Evolutionary conservation across 73 alveolate genomes (phyloP), one percentile per base, ranked within the genome.

Genomic region (Tetrahymena thermophila): DNA sequence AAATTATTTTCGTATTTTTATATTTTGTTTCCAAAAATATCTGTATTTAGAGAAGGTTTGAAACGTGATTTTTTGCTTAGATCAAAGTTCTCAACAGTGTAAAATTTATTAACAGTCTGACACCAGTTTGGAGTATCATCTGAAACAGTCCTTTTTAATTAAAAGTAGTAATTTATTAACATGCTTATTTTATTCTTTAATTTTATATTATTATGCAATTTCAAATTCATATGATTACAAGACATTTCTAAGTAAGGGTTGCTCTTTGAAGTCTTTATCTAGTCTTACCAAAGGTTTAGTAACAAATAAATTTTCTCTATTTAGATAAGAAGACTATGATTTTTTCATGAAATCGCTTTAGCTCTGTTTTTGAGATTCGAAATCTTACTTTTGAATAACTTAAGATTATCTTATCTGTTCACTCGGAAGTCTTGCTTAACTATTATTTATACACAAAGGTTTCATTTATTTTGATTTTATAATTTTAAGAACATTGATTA

Each of bases 51-150:
- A 31, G 94, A 95, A 85, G 83, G 35, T 89, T 95, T 55, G 21
- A 85, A 35, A 31, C 97, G 93, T 34, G 93, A 40, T n/a, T 95
- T 95, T 21, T 95, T 95, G 25, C 85, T 93, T 43, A 37, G 34
- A 71, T 95, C 97, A 34, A 95, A 71, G 89, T 95, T 89, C 34
- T 95, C 97, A 34, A 94, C 94, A 31, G 97, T 95, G 94, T 95
- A 95, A 25, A 85, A 95, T 85, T 95, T 95, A 89, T 95, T 95
- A 6, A 94, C 94, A 55, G 94, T 35, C n/a, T 56, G 34, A 23
- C 97, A 85, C 97, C 97, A 95, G 21, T 95, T 94, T 3, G 97
- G 97, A 44, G 94, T 85, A 50, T 95, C 97, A 89, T 95, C 96
- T 43, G 95, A 85, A 10, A 95, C 97, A 50, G 94, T 95, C 37